phyloP scores from a whole-genome alignment of 345 rosid genomes.

The Adansonia digitata region DNA sequence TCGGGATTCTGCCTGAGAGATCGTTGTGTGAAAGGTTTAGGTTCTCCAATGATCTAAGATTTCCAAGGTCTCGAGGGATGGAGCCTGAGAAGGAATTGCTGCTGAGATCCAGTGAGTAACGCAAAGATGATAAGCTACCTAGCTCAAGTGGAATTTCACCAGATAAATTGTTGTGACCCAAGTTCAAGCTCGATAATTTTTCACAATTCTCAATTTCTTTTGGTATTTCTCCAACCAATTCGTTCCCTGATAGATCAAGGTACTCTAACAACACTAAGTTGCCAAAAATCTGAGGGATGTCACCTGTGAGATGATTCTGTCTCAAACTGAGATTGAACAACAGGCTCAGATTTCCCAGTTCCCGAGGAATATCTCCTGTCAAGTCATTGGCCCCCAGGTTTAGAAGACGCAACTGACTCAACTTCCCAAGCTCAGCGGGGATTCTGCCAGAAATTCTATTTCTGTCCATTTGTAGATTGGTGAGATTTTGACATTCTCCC shows the following conservation, averaged over 20 bases:
- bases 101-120: constrained; percentile 51
- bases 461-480: constrained; percentile 43
- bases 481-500: constrained; percentile 58
- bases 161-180: constrained; percentile 52
- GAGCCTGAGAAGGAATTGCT: constrained; percentile 55
- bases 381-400: constrained; percentile 43
- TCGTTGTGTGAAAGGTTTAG: constrained; percentile 54
- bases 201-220: constrained; percentile 33
- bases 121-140: constrained; percentile 35
- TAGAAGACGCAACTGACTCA: constrained; percentile 33
- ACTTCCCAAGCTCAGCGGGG: constrained; percentile 48
- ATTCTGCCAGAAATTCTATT: constrained; percentile 52
- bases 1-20: constrained; percentile 50
- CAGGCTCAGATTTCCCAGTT: constrained; percentile 38
- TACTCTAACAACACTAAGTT: constrained; percentile 21
- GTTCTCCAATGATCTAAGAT: constrained; percentile 36
- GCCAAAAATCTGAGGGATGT: constrained; percentile 37
- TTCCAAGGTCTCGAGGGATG: constrained; percentile 41
- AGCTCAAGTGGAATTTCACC: constrained; percentile 47
- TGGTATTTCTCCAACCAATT: constrained; percentile 35
- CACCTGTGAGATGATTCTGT: constrained; percentile 42
- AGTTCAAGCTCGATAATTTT: constrained; percentile 37
- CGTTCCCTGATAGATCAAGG: constrained; percentile 50
- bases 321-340: constrained; percentile 46
- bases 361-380: constrained; percentile 43